phyloP scores from a whole-genome alignment of 2,329 filamentous ascomycete genomes.

The Bisporella sp. region DNA sequence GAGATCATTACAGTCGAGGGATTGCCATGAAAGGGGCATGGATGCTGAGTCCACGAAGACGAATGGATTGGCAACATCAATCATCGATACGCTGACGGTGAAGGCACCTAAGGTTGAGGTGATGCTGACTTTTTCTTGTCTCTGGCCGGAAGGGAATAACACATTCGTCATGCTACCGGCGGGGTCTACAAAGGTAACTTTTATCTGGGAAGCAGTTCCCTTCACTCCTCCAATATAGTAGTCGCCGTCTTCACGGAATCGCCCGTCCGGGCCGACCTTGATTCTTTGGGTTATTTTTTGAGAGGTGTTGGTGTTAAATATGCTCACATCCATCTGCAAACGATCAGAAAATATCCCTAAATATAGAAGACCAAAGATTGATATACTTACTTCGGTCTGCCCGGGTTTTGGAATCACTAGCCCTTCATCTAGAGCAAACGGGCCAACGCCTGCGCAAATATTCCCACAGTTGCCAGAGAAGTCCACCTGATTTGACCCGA shows the following conservation, averaged over 20 bases:
- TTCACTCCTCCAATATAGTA: constrained; percentile 54
- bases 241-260: constrained; percentile 39
- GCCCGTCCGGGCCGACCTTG: constrained; percentile 37
- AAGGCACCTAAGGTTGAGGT: constrained; percentile 10
- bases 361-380: neutral
- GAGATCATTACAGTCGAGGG: constrained; percentile 28
- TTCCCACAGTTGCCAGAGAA: constrained; percentile 66
- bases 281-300: constrained; percentile 50
- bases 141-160: constrained; percentile 50
- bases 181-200: constrained; percentile 51
- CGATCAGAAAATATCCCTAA: neutral
- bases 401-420: constrained; percentile 30
- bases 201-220: constrained; percentile 45
- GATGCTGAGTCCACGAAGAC: constrained; percentile 44
- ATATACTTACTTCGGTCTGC: constrained; percentile 13
- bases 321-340: constrained; percentile 29
- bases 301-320: constrained; percentile 57
- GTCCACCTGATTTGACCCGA: constrained; percentile 48
- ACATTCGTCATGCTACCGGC: constrained; percentile 53
- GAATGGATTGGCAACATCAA: constrained; percentile 34
- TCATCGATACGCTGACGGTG: constrained; percentile 28
- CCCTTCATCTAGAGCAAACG: constrained; percentile 50
- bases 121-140: constrained; percentile 27
- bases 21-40: constrained; percentile 38
- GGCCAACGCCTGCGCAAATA: constrained; percentile 59